Percentiles rank a stretch among this genome's conserved stretches.
Evolutionary conservation across 768 basidiomycete species (phyloP).

Genomic region (Psilocybe tampanensis): DNA sequence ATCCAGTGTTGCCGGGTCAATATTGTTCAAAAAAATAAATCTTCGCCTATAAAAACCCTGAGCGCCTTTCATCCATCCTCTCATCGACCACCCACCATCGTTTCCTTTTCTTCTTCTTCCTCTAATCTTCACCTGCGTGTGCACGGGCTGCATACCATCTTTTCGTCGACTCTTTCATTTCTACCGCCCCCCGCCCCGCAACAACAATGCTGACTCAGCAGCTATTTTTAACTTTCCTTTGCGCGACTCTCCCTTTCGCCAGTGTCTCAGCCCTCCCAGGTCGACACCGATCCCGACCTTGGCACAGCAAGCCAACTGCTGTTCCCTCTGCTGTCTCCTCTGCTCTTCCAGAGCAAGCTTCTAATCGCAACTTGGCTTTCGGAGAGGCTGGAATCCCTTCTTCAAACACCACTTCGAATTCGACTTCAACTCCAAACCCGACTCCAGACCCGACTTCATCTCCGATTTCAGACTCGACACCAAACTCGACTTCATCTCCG

Average conservation of each 20-base stretch:
- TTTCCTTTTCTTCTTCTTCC: not conserved
- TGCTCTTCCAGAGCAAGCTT: no score
- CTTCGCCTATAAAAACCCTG: not conserved
- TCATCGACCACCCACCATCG: not conserved
- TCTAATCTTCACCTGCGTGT: not conserved
- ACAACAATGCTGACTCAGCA: constrained; percentile 2
- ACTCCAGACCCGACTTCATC: no score
- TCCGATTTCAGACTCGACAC: no score
- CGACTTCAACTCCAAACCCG: not conserved
- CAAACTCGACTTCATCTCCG: no score
- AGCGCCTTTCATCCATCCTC: not conserved
- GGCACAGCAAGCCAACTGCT: not conserved
- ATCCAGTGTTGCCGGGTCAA: not conserved
- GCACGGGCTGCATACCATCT: not conserved
- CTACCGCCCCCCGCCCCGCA: not conserved
- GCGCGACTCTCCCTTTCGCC: not conserved
- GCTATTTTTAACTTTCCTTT: not conserved
- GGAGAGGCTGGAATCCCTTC: not conserved
- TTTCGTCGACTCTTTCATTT: not conserved
- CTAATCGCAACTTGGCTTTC: no score
- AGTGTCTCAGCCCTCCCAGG: not conserved
- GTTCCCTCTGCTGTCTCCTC: no score
- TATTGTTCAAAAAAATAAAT: not conserved
- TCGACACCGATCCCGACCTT: not conserved
- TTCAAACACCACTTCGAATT: not conserved